Evolutionary conservation across 305 asterid species (phyloP).

Genomic region (Fraxinus xanthoxyloides): DNA sequence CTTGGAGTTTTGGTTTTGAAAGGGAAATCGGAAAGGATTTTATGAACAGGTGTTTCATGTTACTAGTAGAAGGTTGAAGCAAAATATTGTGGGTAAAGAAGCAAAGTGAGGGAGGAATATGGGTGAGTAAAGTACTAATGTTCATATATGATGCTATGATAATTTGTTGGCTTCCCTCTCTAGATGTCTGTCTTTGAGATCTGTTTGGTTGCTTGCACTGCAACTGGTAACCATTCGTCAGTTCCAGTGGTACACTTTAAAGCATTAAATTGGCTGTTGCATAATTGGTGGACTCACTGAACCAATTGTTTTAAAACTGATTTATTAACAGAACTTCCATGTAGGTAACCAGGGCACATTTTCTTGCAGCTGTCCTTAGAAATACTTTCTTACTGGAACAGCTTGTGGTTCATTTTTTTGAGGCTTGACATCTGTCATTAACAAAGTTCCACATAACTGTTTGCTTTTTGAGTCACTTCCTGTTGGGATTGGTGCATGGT

Average conservation of each 20-base stretch:
- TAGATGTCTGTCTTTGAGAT: neutral
- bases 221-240: neutral
- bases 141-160: neutral
- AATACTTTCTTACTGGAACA: neutral
- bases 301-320: neutral
- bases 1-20: neutral
- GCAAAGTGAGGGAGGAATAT: neutral
- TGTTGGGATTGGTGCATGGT: neutral
- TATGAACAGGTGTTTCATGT: neutral
- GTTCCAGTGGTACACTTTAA: neutral
- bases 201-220: neutral
- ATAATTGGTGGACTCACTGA: neutral
- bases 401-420: neutral
- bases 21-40: neutral
- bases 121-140: neutral
- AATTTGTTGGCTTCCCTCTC: neutral
- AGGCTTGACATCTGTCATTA: neutral
- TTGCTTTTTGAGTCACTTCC: neutral
- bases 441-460: neutral
- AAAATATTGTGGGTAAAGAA: neutral
- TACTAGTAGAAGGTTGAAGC: neutral
- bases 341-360: neutral
- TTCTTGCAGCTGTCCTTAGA: neutral
- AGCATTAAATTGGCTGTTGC: neutral
- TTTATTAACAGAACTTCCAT: neutral